Evolutionary conservation across 2,329 filamentous ascomycete species (phyloP), one percentile per base, ranked within the genome.

Genomic region (Talaromyces funiculosus): DNA sequence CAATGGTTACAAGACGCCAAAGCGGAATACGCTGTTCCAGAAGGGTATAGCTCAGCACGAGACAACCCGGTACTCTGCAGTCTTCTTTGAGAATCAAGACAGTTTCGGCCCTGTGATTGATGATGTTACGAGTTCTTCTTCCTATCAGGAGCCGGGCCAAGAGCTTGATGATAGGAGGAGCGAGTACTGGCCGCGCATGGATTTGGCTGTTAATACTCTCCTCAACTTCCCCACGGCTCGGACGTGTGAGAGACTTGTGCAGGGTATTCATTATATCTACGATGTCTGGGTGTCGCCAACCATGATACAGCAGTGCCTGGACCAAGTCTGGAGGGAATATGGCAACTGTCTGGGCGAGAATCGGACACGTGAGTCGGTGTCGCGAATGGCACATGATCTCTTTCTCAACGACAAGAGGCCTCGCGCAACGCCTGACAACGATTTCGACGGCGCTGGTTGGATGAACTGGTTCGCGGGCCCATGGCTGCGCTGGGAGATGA

Each of bases 401-500:
- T 51, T 51, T 16, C 24, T 51, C 16, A 51, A 51, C 14, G 47
- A 51, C 47, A 51, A 33, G 24, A 51, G 33, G 47, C 47, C 24
- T 51, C 47, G 16, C n/a, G 4, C 26, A 31, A 33, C 16, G 8
- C 24, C 47, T 51, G 47, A 51, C 1, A 31, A 29, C 10, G 16
- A 18, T 33, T 51, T 33, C 16, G 47, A 51, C 4, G 3, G 7
- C 16, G 5, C 24, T 1, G 29, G 47, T 5, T 51, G 47, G 47
- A 31, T 51, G 26, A 51, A 51, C 10, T 55, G 33, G 53, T 55
- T 55, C 8, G 6, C 58, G 3, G 65, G 61, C 1, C 45, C 57
- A 12, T 64, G 61, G 42, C 40, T 67, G 3, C 57, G 65, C 37
- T 66, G 65, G 64, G 66, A 67, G 40, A 64, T 64, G 56, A 43